phyloP scores from a whole-genome alignment of 345 rosid species.

The Geranium brycei region DNA sequence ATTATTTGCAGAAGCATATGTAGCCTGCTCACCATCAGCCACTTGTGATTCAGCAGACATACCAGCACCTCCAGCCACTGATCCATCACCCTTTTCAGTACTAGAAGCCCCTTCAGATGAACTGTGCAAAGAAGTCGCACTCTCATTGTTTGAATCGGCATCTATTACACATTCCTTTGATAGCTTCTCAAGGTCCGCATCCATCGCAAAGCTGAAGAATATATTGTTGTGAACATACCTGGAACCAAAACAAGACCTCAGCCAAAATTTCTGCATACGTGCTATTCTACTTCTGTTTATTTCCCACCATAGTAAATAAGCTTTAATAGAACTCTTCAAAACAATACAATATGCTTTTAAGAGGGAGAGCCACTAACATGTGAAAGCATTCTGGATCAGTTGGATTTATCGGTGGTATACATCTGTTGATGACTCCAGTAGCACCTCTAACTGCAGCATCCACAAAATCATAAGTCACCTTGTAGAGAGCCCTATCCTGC shows the following conservation, averaged over 20 bases:
- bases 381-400: slow-evolving; percentile 99
- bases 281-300: not conserved
- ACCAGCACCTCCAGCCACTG: slow-evolving; percentile 8
- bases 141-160: slow-evolving; percentile 18
- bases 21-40: slow-evolving; percentile 95
- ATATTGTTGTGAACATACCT: slow-evolving; percentile 99
- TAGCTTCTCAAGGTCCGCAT: slow-evolving; percentile 75
- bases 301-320: no score
- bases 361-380: slow-evolving; percentile 52
- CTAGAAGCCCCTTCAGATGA: slow-evolving; percentile 33
- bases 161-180: slow-evolving; percentile 36
- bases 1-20: slow-evolving; percentile 97
- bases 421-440: slow-evolving; percentile 87
- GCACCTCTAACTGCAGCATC: slow-evolving; percentile 95
- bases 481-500: slow-evolving; percentile 95
- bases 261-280: no score
- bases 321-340: not conserved
- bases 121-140: slow-evolving; percentile 7
- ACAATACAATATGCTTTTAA: not conserved
- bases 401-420: slow-evolving; percentile 98
- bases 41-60: slow-evolving; percentile 34
- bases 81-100: slow-evolving; percentile 25
- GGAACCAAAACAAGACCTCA: slow-evolving; percentile 12
- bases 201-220: slow-evolving; percentile 98
- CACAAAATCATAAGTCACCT: slow-evolving; percentile 96